Conservation (phyloP, 2,329 filamentous ascomycete species). For the Amphichorda felina region DNA sequence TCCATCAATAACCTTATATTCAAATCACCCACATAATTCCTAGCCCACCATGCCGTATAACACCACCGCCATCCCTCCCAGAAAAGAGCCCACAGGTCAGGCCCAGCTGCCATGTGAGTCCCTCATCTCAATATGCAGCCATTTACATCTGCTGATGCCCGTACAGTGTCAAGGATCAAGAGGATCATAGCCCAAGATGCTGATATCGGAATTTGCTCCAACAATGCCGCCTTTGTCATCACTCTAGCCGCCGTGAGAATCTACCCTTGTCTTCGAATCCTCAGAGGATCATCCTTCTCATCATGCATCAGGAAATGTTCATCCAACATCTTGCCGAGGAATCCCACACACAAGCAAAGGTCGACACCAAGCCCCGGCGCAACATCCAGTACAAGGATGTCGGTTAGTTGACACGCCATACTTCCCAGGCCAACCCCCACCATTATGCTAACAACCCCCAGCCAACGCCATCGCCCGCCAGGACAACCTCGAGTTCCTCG, state of each 20-base stretch:
- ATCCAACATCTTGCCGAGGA: slow-evolving; percentile 83
- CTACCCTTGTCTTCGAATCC: background rate
- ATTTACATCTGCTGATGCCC: background rate
- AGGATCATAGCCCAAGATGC: slow-evolving; percentile 87
- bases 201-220: slow-evolving; percentile 77
- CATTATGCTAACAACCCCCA: slow-evolving; percentile 19
- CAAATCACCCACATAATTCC: background rate
- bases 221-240: slow-evolving; percentile 89
- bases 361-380: slow-evolving; percentile 81
- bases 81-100: slow-evolving; percentile 74
- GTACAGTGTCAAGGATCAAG: slow-evolving; percentile 79
- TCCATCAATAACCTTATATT: no score
- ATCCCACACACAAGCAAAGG: slow-evolving; percentile 76
- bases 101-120: slow-evolving; percentile 75
- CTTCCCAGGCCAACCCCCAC: background rate
- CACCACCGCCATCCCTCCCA: slow-evolving; percentile 67
- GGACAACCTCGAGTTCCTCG: slow-evolving; percentile 90
- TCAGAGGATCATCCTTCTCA: background rate
- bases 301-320: slow-evolving; percentile 65
- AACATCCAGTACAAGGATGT: slow-evolving; percentile 96
- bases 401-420: slow-evolving; percentile 34
- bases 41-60: slow-evolving; percentile 68
- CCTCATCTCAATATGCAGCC: background rate
- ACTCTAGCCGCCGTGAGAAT: slow-evolving; percentile 64
- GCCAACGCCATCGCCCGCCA: slow-evolving; percentile 77